Conservation (phyloP, 2,329 filamentous ascomycete species). For the Bipolaris cookei region DNA sequence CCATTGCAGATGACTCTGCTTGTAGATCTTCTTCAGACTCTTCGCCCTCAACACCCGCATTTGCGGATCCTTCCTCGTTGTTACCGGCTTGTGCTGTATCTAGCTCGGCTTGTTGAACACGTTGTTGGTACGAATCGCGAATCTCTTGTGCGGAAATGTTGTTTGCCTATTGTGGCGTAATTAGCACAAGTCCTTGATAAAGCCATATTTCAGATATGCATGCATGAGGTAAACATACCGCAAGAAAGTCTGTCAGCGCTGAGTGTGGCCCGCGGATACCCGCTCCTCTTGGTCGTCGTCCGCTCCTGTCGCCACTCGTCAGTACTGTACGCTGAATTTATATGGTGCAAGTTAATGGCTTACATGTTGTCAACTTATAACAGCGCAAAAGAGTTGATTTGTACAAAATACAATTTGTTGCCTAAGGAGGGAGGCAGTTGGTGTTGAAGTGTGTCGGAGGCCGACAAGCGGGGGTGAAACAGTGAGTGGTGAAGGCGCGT, state of each 20-base stretch:
- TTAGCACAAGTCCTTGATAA: background rate
- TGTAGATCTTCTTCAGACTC: slow-evolving; percentile 42
- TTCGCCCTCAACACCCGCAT: slow-evolving; percentile 45
- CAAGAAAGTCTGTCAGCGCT: slow-evolving; percentile 71
- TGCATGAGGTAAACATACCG: slow-evolving; percentile 53
- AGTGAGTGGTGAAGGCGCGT: slow-evolving; percentile 24
- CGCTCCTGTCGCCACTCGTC: slow-evolving; percentile 38
- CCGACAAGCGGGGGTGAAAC: slow-evolving; percentile 16
- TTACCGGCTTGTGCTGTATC: slow-evolving; percentile 45
- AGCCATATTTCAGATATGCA: background rate
- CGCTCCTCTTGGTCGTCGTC: slow-evolving; percentile 48
- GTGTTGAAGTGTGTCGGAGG: background rate
- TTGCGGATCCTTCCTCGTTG: slow-evolving; percentile 45
- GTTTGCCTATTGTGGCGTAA: slow-evolving; percentile 60
- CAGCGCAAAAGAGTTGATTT: background rate
- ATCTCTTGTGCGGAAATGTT: slow-evolving; percentile 74
- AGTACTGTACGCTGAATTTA: slow-evolving; percentile 14
- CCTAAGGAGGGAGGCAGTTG: background rate
- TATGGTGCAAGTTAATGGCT: background rate
- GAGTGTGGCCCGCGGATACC: slow-evolving; percentile 66
- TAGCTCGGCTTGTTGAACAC: slow-evolving; percentile 57
- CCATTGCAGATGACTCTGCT: slow-evolving; percentile 49
- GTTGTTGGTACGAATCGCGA: slow-evolving; percentile 63
- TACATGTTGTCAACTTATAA: slow-evolving; percentile 22
- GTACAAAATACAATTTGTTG: background rate